These are phyloP conservation scores for Trichosporon sp. DNA, from an alignment of 1,284 basidiomycete genomes.

Conservation along the genomic window DNA sequence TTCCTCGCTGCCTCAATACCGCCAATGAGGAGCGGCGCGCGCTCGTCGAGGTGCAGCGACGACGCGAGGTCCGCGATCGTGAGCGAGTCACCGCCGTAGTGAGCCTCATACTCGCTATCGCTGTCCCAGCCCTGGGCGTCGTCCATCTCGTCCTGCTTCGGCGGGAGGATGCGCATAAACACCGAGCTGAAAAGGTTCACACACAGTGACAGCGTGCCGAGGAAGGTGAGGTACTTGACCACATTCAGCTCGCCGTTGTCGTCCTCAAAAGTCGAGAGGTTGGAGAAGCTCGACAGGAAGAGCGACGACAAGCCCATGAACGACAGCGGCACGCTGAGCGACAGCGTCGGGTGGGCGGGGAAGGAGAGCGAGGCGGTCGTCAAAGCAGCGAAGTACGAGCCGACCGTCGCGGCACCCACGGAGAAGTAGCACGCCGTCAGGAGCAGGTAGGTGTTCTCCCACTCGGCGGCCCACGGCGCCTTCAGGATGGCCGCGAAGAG, in stretches of 20 bases:
- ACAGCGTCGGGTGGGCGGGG: constrained; percentile 53
- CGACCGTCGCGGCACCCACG: constrained; percentile 55
- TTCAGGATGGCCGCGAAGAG: constrained; percentile 48
- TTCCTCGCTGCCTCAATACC: constrained; percentile 52
- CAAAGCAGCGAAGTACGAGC: constrained; percentile 55
- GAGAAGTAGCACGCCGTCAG: constrained; percentile 49
- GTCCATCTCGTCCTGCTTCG: constrained; percentile 21
- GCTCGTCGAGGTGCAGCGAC: constrained; percentile 50
- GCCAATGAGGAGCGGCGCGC: constrained; percentile 54
- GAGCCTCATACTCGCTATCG: constrained; percentile 24
- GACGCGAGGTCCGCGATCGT: constrained; percentile 26
- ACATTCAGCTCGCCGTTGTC: constrained; percentile 45
- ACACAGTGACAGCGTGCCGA: constrained; percentile 46
- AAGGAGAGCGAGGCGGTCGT: constrained; percentile 55
- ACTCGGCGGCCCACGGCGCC: constrained; percentile 1
- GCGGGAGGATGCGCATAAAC: constrained; percentile 52
- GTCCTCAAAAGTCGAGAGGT: constrained; percentile 40
- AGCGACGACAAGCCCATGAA: constrained; percentile 54
- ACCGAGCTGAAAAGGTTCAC: constrained; percentile 52
- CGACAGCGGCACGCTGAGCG: constrained; percentile 54
- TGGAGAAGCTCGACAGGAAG: constrained; percentile 52
- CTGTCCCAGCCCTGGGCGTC: constrained; percentile 19
- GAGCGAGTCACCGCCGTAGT: constrained; percentile 18
- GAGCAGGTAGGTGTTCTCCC: constrained; percentile 38
- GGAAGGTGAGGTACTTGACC: constrained; percentile 48